Conservation (phyloP, 202 grass and related monocot species). For the Zizania palustris region DNA sequence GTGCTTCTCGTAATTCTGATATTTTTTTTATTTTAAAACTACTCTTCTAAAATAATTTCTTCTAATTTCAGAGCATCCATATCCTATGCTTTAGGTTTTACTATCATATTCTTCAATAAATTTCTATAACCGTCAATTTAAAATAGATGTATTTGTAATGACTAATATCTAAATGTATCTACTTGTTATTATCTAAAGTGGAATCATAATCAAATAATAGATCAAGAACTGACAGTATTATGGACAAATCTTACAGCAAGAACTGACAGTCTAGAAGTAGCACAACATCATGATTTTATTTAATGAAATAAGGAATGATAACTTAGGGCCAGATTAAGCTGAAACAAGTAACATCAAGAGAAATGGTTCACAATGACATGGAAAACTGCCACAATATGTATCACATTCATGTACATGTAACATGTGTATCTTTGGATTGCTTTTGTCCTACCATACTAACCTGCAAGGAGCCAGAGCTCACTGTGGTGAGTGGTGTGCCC, state of each 20-base stretch:
- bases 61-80: no score
- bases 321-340: background rate
- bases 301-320: background rate
- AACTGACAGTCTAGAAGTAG: background rate
- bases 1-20: background rate
- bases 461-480: slow-evolving; percentile 15
- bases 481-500: no score
- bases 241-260: background rate
- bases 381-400: background rate
- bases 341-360: background rate
- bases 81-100: no score
- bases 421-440: slow-evolving; percentile 12
- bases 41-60: no score
- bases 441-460: slow-evolving; percentile 42
- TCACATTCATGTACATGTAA: slow-evolving; percentile 5
- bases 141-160: no score
- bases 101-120: no score
- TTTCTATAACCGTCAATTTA: no score
- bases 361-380: slow-evolving; percentile 9
- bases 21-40: no score
- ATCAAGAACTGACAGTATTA: no score
- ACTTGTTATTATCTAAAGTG: no score
- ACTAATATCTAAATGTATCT: no score
- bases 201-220: no score
- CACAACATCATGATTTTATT: background rate